Conservation (phyloP, 2,329 filamentous ascomycete genomes). For the Macroventuria anomochaeta region DNA sequence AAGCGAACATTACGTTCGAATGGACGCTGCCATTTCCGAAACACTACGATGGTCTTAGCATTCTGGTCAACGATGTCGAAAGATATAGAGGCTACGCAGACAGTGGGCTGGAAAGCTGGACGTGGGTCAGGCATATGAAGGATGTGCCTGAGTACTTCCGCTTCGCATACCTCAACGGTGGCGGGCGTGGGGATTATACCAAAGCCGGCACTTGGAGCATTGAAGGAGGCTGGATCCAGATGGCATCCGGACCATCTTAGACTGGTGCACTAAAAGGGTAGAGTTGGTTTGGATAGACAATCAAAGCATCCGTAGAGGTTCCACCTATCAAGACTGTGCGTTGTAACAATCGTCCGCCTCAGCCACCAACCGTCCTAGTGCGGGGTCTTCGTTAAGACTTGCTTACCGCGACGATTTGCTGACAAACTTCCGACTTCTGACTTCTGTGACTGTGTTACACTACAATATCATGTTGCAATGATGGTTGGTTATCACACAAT, state of each 20-base stretch:
- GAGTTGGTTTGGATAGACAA: background rate
- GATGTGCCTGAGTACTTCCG: slow-evolving; percentile 73
- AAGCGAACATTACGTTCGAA: slow-evolving; percentile 68
- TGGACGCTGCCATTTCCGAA: slow-evolving; percentile 57
- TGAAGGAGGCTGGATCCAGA: slow-evolving; percentile 69
- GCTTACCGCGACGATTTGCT: background rate
- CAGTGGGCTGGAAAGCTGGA: slow-evolving; percentile 53
- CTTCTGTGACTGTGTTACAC: too few relatives aligned
- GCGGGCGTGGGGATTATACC: slow-evolving; percentile 71
- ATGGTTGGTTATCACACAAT: too few relatives aligned
- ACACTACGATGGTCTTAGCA: slow-evolving; percentile 74
- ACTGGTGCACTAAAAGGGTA: too few relatives aligned
- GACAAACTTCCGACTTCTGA: background rate
- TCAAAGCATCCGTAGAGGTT: too few relatives aligned
- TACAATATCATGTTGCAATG: too few relatives aligned
- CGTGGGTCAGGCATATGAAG: slow-evolving; percentile 62
- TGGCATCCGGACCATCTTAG: slow-evolving; percentile 64
- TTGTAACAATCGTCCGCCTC: too few relatives aligned
- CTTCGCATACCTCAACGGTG: slow-evolving; percentile 75
- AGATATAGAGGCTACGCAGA: slow-evolving; percentile 63
- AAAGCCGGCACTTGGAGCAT: slow-evolving; percentile 74
- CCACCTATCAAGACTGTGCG: too few relatives aligned
- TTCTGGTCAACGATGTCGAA: slow-evolving; percentile 87
- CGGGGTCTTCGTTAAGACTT: background rate
- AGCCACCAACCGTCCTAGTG: too few relatives aligned